phyloP scores from a whole-genome alignment of 2,329 filamentous ascomycete genomes.

The Thyridium curvatum region DNA sequence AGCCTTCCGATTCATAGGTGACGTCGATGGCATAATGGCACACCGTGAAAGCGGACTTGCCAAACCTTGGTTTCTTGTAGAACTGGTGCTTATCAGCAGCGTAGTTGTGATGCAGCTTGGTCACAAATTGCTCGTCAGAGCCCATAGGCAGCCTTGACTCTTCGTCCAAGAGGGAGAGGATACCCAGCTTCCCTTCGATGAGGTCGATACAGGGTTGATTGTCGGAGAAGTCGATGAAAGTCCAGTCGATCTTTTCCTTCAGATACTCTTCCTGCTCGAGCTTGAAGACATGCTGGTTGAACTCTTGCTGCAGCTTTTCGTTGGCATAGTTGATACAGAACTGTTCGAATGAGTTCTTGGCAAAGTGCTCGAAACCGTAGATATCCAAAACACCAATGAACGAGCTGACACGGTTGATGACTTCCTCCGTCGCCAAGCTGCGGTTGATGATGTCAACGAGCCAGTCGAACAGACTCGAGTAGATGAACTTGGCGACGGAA shows the following conservation, averaged over 20 bases:
- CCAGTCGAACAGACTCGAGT: slow-evolving; percentile 98
- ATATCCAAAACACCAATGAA: slow-evolving; percentile 99
- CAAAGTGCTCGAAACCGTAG: slow-evolving; percentile 98
- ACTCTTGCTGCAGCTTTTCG: slow-evolving; percentile 97
- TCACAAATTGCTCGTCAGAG: slow-evolving; percentile 93
- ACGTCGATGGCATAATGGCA: slow-evolving; percentile 98
- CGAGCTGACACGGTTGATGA: slow-evolving; percentile 72
- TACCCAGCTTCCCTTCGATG: slow-evolving; percentile 93
- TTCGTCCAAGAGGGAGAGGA: slow-evolving; percentile 88
- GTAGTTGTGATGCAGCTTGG: slow-evolving; percentile 92
- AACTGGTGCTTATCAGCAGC: slow-evolving; percentile 86
- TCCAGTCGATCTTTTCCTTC: slow-evolving; percentile 96
- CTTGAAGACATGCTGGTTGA: slow-evolving; percentile 99
- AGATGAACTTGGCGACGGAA: slow-evolving; percentile 97
- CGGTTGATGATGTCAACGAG: slow-evolving; percentile 94
- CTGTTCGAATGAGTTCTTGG: slow-evolving; percentile 99
- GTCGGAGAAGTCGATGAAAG: slow-evolving; percentile 98
- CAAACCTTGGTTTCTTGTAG: slow-evolving; percentile 97
- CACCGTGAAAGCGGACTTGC: slow-evolving; percentile 94
- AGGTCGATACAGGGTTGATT: slow-evolving; percentile 98
- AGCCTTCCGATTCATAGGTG: slow-evolving; percentile 97
- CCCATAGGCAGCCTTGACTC: slow-evolving; percentile 96
- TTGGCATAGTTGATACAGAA: slow-evolving; percentile 99
- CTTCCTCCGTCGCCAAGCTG: slow-evolving; percentile 82
- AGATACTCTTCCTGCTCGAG: slow-evolving; percentile 98